Evolutionary conservation across 2,329 filamentous ascomycete genomes (phyloP), one percentile per base, ranked within the genome.

Genomic region (Cordyceps fumosorosea): DNA sequence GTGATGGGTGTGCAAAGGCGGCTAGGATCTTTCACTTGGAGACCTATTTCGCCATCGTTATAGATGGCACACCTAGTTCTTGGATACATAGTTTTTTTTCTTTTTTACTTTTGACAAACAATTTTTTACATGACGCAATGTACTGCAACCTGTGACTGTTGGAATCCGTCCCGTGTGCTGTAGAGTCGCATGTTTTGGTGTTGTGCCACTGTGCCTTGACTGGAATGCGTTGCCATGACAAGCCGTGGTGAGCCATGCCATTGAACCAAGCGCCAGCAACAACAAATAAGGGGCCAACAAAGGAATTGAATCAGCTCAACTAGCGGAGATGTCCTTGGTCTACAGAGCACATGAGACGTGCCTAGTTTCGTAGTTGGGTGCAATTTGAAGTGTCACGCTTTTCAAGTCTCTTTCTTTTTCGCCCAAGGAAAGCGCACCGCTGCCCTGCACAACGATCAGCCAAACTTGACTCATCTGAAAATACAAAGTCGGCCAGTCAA

Each of bases 31-130:
- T 52, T 7, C 18, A 34, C 34, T 5, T 7, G 54, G 37, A 20
- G 44, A 32, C 52, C 29, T 62, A 47, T 26, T 22, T 20, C 51
- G 53, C 60, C 40, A 20, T 29, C 26, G 54, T 20, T 56, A 53
- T 52, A 62, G 47, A 62, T 52, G 24, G 37, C 60, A 57, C 47
- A 53, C 60, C 48, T 57, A 52, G 48, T 62, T 62, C 54, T 62
- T 62, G 60, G 60, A 62, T 62, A 62, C 54, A 62, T 53, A 60
- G n/a, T 52, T 60, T 60, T 50, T 51, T 50, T 12, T 32, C 26
- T 29, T 7, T 50, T n/a, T 44, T 24, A 24, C n/a, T 52, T 50
- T 52, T 50, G 22, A 52, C 12, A 53, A 45, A 45, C n/a, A n/a
- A 44, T 22, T 47, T 44, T 37, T 51, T 22, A 42, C 32, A 40